These are phyloP conservation scores for Russula olivacea DNA, from an alignment of 768 basidiomycete genomes.

Conservation along the genomic window DNA sequence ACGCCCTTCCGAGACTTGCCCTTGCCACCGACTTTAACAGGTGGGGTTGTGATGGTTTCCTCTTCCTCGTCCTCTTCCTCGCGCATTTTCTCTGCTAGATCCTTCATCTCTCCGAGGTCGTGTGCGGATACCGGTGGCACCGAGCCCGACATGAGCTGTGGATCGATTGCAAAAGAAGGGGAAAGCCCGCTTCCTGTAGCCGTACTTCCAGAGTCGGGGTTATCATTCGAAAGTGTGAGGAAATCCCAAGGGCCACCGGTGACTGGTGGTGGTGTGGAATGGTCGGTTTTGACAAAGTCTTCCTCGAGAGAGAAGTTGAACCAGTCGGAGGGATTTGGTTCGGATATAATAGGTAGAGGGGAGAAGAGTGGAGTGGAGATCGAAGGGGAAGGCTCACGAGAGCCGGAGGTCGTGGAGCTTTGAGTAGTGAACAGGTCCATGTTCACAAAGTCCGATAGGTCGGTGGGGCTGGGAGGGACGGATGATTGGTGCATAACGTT, in stretches of 20 bases:
- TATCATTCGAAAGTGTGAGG: slow-evolving; percentile 32
- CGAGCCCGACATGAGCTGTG: slow-evolving; percentile 68
- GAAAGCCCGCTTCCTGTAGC: slow-evolving; percentile 25
- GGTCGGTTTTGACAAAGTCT: slow-evolving; percentile 31
- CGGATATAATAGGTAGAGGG: slow-evolving; percentile 20
- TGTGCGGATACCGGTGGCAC: slow-evolving; percentile 38
- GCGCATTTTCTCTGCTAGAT: slow-evolving; percentile 31
- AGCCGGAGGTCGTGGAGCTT: slow-evolving; percentile 17
- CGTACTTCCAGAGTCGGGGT: slow-evolving; percentile 25
- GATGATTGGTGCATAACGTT: slow-evolving; percentile 15
- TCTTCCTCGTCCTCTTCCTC: slow-evolving; percentile 34
- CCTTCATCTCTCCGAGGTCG: slow-evolving; percentile 37
- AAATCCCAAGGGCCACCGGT: slow-evolving; percentile 37
- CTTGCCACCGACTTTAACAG: slow-evolving; percentile 37
- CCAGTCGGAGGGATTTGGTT: slow-evolving; percentile 19
- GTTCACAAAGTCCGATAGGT: slow-evolving; percentile 25
- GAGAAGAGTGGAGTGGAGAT: slow-evolving; percentile 22
- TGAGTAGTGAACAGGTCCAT: slow-evolving; percentile 22
- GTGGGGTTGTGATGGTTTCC: slow-evolving; percentile 22
- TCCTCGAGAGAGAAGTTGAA: slow-evolving; percentile 32
- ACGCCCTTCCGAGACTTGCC: slow-evolving; percentile 62
- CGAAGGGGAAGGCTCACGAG: slow-evolving; percentile 24
- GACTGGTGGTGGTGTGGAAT: slow-evolving; percentile 28
- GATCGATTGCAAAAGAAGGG: slow-evolving; percentile 54
- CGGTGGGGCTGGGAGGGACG: slow-evolving; percentile 8